phyloP scores from a whole-genome alignment of 495 filamentous ascomycete species.

The Letharia columbiana region DNA sequence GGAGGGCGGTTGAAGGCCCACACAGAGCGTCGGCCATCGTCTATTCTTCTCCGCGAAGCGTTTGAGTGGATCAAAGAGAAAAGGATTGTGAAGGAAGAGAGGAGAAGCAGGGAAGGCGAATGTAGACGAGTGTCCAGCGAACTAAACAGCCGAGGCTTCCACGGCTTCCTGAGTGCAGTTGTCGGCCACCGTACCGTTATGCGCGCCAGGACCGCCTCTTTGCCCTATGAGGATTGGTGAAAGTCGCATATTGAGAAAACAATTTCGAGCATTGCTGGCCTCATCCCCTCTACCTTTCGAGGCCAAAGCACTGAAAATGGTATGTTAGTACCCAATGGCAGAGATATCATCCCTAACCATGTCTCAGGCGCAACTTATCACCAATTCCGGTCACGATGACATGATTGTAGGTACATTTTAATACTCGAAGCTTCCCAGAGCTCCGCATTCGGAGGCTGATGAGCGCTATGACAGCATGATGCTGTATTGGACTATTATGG shows the following conservation, averaged over 20 bases:
- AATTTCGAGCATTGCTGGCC: constrained; percentile 1
- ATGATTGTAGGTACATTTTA: constrained; percentile 79
- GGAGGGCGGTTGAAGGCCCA: constrained; percentile 81
- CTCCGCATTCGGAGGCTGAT: constrained; percentile 10
- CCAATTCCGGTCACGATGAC: constrained; percentile 92
- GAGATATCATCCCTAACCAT: neutral
- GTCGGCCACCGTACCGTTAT: neutral
- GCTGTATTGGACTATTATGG: constrained; percentile 98
- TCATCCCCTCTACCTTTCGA: neutral
- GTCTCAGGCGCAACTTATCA: constrained; percentile 69
- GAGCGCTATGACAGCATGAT: constrained; percentile 61
- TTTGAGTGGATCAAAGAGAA: neutral
- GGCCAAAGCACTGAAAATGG: constrained; percentile 16
- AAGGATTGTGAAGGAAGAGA: neutral
- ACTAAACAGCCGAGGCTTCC: neutral
- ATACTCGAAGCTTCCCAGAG: constrained; percentile 9
- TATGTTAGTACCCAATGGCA: neutral
- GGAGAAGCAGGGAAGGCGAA: neutral
- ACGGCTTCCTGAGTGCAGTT: no score
- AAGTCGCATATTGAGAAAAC: neutral
- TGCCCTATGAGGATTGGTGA: neutral
- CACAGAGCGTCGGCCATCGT: constrained; percentile 75
- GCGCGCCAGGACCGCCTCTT: neutral
- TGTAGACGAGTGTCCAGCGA: neutral
- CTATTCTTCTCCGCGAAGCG: no score